Evolutionary conservation across 2,329 filamentous ascomycete species (phyloP).

Genomic region (Colletotrichum higginsianum): DNA sequence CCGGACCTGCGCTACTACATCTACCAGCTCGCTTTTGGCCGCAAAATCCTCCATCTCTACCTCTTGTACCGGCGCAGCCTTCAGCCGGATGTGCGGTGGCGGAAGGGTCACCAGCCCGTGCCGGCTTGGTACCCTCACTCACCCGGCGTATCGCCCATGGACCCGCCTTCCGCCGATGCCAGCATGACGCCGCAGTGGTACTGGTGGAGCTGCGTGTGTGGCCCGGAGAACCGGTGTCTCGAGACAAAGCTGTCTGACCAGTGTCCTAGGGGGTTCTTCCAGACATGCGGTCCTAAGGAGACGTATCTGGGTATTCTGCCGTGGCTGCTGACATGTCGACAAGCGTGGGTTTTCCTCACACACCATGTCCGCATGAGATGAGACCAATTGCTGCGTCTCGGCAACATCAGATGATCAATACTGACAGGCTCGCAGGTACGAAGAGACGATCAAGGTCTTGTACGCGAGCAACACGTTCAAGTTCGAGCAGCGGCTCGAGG

Average conservation of each 20-base stretch:
- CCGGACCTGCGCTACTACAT: constrained; percentile 41
- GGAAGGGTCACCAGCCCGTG: constrained; percentile 41
- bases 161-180: constrained; percentile 38
- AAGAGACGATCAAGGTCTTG: constrained; percentile 42
- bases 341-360: constrained; percentile 37
- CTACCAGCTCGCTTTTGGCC: constrained; percentile 40
- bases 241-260: constrained; percentile 38
- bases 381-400: constrained; percentile 4
- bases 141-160: constrained; percentile 38
- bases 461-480: constrained; percentile 43
- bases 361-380: neutral
- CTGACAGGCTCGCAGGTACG: constrained; percentile 38
- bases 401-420: constrained; percentile 7
- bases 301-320: constrained; percentile 37
- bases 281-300: constrained; percentile 36
- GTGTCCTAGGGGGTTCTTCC: constrained; percentile 42
- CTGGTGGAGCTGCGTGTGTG: constrained; percentile 44
- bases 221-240: constrained; percentile 34
- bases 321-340: constrained; percentile 40
- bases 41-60: constrained; percentile 39
- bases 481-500: constrained; percentile 40
- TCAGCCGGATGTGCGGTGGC: constrained; percentile 38
- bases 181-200: constrained; percentile 40
- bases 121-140: constrained; percentile 41
- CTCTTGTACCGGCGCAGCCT: constrained; percentile 40